These are phyloP conservation scores for Podospora conica DNA, from an alignment of 495 filamentous ascomycete genomes.

Conservation along the genomic window DNA sequence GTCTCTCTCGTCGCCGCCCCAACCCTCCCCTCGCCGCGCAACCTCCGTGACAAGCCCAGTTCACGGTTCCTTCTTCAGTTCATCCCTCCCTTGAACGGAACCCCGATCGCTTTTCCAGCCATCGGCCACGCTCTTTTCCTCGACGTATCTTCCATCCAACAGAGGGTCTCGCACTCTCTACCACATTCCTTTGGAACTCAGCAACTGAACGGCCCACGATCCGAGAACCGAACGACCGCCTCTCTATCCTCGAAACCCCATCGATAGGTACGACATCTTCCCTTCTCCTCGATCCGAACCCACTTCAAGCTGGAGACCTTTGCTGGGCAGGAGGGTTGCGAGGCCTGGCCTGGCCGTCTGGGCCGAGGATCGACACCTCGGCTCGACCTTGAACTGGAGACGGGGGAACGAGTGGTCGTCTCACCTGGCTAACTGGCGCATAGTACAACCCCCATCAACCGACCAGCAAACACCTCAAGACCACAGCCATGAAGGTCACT, in stretches of 20 bases:
- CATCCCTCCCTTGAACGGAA: conserved; percentile 27
- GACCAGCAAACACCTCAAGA: not conserved
- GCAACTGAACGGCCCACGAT: not conserved
- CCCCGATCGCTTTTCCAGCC: conserved; percentile 23
- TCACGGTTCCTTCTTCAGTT: conserved; percentile 20
- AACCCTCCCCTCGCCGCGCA: conserved; percentile 23
- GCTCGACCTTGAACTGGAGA: no score
- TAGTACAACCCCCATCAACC: not conserved
- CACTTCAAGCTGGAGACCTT: not conserved
- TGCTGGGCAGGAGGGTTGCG: not conserved
- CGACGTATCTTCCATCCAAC: conserved; percentile 38
- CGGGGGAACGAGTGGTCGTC: not conserved
- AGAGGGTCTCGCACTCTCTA: conserved; percentile 49
- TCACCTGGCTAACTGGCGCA: not conserved
- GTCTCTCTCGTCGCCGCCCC: conserved; percentile 4
- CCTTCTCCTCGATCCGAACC: not conserved
- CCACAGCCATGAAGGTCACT: conserved; percentile 45
- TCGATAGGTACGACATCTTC: conserved; percentile 12
- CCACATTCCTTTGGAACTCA: conserved; percentile 54
- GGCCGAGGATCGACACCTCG: not conserved
- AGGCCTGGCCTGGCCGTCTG: not conserved
- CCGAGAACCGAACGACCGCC: conserved; percentile 4
- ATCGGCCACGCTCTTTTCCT: conserved; percentile 18
- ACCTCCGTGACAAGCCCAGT: conserved; percentile 20
- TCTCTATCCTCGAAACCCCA: conserved; percentile 8